Evolutionary conservation across 2,329 filamentous ascomycete species (phyloP).

Genomic region (Botrytis aclada): DNA sequence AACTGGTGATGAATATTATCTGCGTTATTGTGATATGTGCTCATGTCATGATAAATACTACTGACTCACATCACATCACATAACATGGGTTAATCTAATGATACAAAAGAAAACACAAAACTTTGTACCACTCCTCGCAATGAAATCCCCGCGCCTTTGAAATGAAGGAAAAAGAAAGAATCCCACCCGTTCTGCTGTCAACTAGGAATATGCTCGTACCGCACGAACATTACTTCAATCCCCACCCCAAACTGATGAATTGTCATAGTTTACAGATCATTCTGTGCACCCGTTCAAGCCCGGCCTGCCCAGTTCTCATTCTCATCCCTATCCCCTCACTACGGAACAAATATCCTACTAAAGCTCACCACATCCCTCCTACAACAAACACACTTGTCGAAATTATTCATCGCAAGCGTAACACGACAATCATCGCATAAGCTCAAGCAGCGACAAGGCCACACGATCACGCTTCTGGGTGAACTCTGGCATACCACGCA

Average conservation of each 20-base stretch:
- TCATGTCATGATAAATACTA: neutral
- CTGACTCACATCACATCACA: neutral
- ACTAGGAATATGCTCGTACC: neutral
- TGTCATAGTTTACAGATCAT: neutral
- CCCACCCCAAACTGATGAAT: neutral
- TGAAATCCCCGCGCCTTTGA: neutral
- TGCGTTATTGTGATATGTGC: neutral
- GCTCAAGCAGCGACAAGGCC: constrained; percentile 93
- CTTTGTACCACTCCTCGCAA: neutral
- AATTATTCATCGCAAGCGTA: constrained; percentile 93
- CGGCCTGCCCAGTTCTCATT: too few relatives aligned
- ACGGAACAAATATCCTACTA: constrained; percentile 83
- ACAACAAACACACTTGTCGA: constrained; percentile 94
- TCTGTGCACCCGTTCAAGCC: neutral
- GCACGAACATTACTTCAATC: too few relatives aligned
- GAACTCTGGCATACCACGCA: constrained; percentile 91
- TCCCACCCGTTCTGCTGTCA: neutral
- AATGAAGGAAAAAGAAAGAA: neutral
- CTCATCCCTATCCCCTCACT: neutral
- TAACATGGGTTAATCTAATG: neutral
- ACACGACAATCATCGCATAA: constrained; percentile 94
- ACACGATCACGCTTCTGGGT: constrained; percentile 86
- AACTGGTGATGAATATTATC: neutral
- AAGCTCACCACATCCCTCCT: constrained; percentile 85
- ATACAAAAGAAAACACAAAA: neutral